Base-by-base conservation (phyloP, 2,329 filamentous ascomycete genomes). In the Colletotrichum euphorbiae region DNA sequence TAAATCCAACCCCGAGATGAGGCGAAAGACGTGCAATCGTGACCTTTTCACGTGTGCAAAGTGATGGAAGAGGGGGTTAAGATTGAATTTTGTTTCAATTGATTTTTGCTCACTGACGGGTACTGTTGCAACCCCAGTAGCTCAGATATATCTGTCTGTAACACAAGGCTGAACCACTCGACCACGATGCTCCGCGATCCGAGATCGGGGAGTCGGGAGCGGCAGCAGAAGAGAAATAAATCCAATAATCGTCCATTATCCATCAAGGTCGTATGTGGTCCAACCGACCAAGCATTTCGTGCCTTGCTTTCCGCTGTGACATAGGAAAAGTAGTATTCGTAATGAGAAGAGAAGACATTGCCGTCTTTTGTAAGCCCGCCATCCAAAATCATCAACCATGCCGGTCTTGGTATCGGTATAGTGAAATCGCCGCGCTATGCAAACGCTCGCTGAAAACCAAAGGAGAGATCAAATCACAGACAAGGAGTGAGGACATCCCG, bases 341-440 rank as follows among this genome's bases (percentile, higher is more conserved):
- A 57, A 42, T 65, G 38, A 70, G 38, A 43, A 60, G 65, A 51
- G 67, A 7, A n/a, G 69, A 65, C 65, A 69, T 57, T 52, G 65
- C 66, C 62, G 69, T 69, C 65, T 21, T 69, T 66, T 59, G 61
- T 59, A 64, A 48, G 45, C 38, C 21, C 33, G 12, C 51, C 48
- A 31, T 69, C 28, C 40, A 31, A 40, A 67, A 57, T 67, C 67
- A 64, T 69, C 31, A 67, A 56, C 67, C 67, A 36, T 62, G 64
- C 64, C 46, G 56, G 64, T 59, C 24, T 46, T 71, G 72, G 73
- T 72, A 74, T 74, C 73, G 72, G 70, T 71, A 45, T 46, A 43
- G 69, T 57, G 43, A 67, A 62, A 75, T 76, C 75, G 74, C 75
- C 75, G 69, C 71, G 70, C 71, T 63, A 74, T 75, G 73, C 72